These are phyloP conservation scores for Neofusicoccum ribis DNA, from an alignment of 2,329 filamentous ascomycete species.

Conservation along the genomic window DNA sequence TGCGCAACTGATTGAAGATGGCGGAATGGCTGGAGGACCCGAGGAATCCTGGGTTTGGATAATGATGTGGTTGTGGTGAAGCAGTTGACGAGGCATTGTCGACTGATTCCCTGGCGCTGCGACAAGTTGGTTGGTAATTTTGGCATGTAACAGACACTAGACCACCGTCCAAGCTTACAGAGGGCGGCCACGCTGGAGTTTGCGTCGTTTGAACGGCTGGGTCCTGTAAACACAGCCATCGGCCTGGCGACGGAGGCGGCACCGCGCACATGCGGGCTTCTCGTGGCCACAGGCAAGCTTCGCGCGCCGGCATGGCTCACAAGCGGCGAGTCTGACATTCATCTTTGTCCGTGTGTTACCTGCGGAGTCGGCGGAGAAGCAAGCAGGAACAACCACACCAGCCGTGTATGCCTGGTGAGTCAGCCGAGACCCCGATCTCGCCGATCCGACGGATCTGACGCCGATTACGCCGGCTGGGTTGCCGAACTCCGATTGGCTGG, in stretches of 20 bases:
- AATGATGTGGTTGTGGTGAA: slow-evolving; percentile 12
- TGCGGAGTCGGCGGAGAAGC: neutral
- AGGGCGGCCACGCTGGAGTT: neutral
- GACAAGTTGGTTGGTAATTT: neutral
- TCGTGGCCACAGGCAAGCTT: slow-evolving; percentile 33
- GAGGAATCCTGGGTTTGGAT: slow-evolving; percentile 38
- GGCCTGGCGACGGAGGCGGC: slow-evolving; percentile 24
- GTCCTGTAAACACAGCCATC: slow-evolving; percentile 28
- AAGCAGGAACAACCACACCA: neutral
- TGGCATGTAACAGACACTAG: neutral
- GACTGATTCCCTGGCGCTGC: slow-evolving; percentile 10
- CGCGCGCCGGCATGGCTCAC: slow-evolving; percentile 30
- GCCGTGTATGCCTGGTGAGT: too few species aligned
- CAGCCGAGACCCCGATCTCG: too few species aligned
- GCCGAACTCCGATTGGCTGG: too few species aligned
- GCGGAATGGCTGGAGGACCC: slow-evolving; percentile 34
- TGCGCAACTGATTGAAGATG: slow-evolving; percentile 32
- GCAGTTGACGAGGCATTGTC: neutral
- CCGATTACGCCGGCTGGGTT: too few species aligned
- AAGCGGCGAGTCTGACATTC: slow-evolving; percentile 24
- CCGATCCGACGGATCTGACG: too few species aligned
- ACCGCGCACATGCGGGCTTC: slow-evolving; percentile 29
- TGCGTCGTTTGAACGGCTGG: slow-evolving; percentile 29
- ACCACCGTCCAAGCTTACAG: neutral
- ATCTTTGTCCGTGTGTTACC: neutral